Conservation (phyloP, 208 protist species). For the Trypanosomatidae sp. region DNA sequence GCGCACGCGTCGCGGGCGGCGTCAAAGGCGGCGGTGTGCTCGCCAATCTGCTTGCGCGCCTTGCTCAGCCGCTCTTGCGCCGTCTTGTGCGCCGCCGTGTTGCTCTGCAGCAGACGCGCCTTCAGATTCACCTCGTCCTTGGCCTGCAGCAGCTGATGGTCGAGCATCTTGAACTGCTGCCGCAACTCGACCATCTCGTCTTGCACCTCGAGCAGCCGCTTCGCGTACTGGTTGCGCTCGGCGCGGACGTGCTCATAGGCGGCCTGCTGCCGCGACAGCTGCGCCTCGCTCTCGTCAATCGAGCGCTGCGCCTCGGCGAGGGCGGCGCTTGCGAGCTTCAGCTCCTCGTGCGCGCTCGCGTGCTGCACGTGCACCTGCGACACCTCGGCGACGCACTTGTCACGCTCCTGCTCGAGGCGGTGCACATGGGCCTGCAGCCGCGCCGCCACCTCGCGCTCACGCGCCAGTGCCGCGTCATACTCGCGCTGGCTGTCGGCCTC, state of each 20-base stretch:
- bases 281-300: conserved; percentile 86
- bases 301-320: conserved; percentile 92
- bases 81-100: conserved; percentile 31
- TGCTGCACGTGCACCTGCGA: conserved; percentile 81
- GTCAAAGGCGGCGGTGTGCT: conserved; percentile 39
- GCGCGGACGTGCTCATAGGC: conserved; percentile 90
- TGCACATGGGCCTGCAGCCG: conserved; percentile 42
- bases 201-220: conserved; percentile 95
- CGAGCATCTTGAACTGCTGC: conserved; percentile 96
- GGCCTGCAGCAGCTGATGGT: conserved; percentile 91
- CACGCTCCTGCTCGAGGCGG: conserved; percentile 86
- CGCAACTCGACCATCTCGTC: conserved; percentile 96
- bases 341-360: conserved; percentile 78
- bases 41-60: conserved; percentile 53
- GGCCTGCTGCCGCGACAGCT: conserved; percentile 62
- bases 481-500: conserved; percentile 60
- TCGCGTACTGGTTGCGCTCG: conserved; percentile 96
- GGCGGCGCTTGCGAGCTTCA: conserved; percentile 81
- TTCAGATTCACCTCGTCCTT: conserved; percentile 94
- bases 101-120: conserved; percentile 51
- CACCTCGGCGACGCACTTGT: conserved; percentile 78
- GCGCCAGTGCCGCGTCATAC: conserved; percentile 32
- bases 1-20: conserved; percentile 33
- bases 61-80: conserved; percentile 59
- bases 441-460: conserved; percentile 33